phyloP scores from a whole-genome alignment of 2,329 filamentous ascomycete genomes.

The Pyrenophora seminiperda region DNA sequence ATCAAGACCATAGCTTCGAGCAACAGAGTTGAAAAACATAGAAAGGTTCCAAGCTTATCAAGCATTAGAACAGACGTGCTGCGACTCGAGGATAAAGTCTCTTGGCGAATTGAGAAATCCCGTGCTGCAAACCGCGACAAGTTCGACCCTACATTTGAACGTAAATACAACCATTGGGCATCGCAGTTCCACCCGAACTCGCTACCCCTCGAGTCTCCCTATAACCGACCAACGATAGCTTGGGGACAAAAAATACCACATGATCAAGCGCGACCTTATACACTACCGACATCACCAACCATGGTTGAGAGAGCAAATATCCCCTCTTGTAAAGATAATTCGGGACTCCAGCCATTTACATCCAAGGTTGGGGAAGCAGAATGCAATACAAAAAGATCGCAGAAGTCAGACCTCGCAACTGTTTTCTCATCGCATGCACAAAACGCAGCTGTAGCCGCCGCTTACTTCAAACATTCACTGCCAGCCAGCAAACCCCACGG shows the following conservation, averaged over 20 bases:
- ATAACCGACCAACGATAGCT: not conserved
- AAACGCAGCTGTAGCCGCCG: no score
- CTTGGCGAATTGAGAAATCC: not conserved
- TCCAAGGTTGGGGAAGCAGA: not conserved
- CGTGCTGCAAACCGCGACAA: not conserved
- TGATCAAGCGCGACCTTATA: not conserved
- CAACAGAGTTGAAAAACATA: constrained; percentile 1
- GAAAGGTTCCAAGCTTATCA: constrained; percentile 8
- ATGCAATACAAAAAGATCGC: not conserved
- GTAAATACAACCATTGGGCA: constrained; percentile 30
- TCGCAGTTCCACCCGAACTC: constrained; percentile 26
- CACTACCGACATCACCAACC: not conserved
- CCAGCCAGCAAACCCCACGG: no score
- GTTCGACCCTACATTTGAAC: constrained; percentile 5
- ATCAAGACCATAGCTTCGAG: constrained; percentile 11
- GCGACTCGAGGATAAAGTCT: constrained; percentile 11
- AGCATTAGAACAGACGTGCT: constrained; percentile 16
- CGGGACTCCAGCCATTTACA: not conserved
- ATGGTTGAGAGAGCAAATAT: not conserved
- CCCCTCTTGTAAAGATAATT: not conserved
- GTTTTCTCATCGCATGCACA: no score
- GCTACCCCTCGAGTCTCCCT: not conserved
- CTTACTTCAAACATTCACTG: no score
- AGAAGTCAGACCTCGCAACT: no score
- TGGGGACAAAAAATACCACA: not conserved